phyloP scores from a whole-genome alignment of 441 rosid genomes.

The Erysimum pusillum region DNA sequence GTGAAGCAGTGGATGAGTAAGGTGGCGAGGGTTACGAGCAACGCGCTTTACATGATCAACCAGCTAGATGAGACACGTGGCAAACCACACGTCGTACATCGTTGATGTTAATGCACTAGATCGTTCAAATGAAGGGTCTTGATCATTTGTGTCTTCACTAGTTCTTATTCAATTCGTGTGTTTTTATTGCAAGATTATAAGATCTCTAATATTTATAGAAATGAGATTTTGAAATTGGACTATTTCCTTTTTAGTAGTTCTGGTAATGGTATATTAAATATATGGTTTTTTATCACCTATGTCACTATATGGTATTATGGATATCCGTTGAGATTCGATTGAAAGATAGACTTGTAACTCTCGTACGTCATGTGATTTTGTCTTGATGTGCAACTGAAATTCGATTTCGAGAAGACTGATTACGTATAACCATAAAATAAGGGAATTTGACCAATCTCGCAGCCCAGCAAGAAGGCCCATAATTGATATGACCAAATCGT shows the following conservation, averaged over 20 bases:
- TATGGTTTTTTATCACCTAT: background rate
- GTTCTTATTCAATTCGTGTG: slow-evolving; percentile 5
- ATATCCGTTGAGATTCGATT: slow-evolving; percentile 20
- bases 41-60: slow-evolving; percentile 80
- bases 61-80: slow-evolving; percentile 61
- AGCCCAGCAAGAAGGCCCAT: slow-evolving; percentile 19
- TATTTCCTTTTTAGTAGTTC: slow-evolving; percentile 8
- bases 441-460: background rate
- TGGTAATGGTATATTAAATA: background rate
- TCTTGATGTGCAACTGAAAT: slow-evolving; percentile 31
- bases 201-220: slow-evolving; percentile 2
- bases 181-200: background rate
- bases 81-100: slow-evolving; percentile 38
- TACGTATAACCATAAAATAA: background rate
- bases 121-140: slow-evolving; percentile 33
- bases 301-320: slow-evolving; percentile 19
- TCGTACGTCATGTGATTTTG: slow-evolving; percentile 29
- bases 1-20: slow-evolving; percentile 61
- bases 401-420: slow-evolving; percentile 7
- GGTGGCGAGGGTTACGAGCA: slow-evolving; percentile 78
- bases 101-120: slow-evolving; percentile 33
- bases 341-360: slow-evolving; percentile 4
- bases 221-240: slow-evolving; percentile 8
- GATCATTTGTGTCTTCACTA: slow-evolving; percentile 16
- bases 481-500: background rate